Evolutionary conservation across 2,329 filamentous ascomycete genomes (phyloP).

Genomic region (Fusarium pseudocircinatum): DNA sequence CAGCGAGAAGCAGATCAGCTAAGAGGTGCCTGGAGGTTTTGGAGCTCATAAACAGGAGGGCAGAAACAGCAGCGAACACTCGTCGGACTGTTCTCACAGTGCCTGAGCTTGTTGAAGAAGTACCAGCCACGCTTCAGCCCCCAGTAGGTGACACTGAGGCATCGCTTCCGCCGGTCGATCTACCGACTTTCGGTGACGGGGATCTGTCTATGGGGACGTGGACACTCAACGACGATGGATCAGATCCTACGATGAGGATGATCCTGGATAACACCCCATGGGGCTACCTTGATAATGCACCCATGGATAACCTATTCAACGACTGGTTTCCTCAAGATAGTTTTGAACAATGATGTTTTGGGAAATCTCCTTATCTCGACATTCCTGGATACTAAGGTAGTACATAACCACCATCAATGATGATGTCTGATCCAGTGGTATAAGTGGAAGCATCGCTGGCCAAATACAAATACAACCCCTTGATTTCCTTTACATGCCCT

Average conservation of each 20-base stretch:
- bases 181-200: not conserved
- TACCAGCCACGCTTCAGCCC: not conserved
- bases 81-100: not conserved
- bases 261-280: not conserved
- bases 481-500: slow-evolving; percentile 71
- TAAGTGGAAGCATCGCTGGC: slow-evolving; percentile 54
- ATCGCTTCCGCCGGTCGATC: not conserved
- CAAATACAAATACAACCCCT: slow-evolving; percentile 65
- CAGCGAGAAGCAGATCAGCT: not conserved
- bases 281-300: not conserved
- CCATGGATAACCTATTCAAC: not conserved
- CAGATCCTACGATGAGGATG: not conserved
- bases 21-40: not conserved
- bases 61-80: not conserved
- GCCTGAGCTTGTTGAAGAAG: not conserved
- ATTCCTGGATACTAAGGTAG: not conserved
- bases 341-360: not conserved
- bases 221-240: not conserved
- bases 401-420: slow-evolving; percentile 16
- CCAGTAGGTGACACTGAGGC: not conserved
- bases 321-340: not conserved
- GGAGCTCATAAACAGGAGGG: not conserved
- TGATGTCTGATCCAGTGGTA: slow-evolving; percentile 9
- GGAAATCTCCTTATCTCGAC: not conserved
- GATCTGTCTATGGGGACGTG: not conserved